Base-by-base conservation (phyloP, 116 monocot genomes). In the Iris pallida region DNA sequence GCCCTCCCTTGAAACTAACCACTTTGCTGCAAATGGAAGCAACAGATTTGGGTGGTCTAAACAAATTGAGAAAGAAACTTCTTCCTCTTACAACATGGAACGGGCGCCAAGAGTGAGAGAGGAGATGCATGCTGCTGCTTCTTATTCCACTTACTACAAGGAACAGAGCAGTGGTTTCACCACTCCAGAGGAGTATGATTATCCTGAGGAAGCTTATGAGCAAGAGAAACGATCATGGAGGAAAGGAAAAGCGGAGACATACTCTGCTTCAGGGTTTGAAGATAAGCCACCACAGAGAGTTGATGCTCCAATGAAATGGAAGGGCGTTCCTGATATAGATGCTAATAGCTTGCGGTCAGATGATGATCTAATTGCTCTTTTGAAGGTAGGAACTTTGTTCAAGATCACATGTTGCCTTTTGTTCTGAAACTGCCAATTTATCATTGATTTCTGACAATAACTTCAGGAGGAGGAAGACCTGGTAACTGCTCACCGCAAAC, bases 391-490 rank as follows among this genome's bases (percentile, higher is more conserved):
- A 19, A n/a, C 1, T 6, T 58, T 8, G 19, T 71, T 65, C 16
- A 47, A 2, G 8, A 30, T 16, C 47, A 11, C 45, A 19, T 47
- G 45, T 52, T 2, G 16, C 40, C 42, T 19, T 42, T 16, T 44
- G 18, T 54, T 55, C 55, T 52, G 10, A 14, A 68, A n/a, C 48
- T 63, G n/a, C 11, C 51, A 20, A 17, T 51, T 18, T 6, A 63
- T 45, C 5, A 3, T 15, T 66, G 65, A n/a, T 42, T 1, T 10
- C 9, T 55, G 4, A 68, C 20, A 12, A 1, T 46, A 61, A 49
- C 66, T 73, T 45, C 71, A 99, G 99, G 93, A 90, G 84, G 93
- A 99, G 78, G 99, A 93, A 68, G 93, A 93, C 59, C 73, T 99
- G 71, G 99, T 99, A 12, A 73, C 48, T 72, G 99, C 99, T 82